Evolutionary conservation across 2,329 filamentous ascomycete genomes (phyloP).

Genomic region (Ascochyta fabae): DNA sequence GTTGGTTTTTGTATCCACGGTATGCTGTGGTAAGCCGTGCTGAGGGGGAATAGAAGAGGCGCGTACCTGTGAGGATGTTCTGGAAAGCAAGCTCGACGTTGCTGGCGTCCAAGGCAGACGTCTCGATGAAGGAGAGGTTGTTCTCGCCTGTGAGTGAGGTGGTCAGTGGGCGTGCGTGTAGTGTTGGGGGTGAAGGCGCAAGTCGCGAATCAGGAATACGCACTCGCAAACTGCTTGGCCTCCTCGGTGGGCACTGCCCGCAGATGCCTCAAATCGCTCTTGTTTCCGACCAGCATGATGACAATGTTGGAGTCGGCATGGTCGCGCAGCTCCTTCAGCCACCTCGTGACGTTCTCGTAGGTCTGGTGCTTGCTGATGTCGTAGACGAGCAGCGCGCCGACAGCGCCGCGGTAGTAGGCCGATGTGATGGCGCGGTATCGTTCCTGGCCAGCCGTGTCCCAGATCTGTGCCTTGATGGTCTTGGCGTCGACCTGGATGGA

Average conservation of each 20-base stretch:
- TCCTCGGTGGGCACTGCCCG: constrained; percentile 97
- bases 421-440: constrained; percentile 99
- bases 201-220: constrained; percentile 44
- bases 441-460: constrained; percentile 99
- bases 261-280: constrained; percentile 99
- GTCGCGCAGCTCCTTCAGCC: constrained; percentile 97
- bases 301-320: constrained; percentile 99
- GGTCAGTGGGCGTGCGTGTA: constrained; percentile 17
- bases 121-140: constrained; percentile 98
- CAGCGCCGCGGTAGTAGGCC: constrained; percentile 97
- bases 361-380: constrained; percentile 99
- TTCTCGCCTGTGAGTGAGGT: constrained; percentile 74
- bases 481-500: constrained; percentile 99
- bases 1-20: not conserved
- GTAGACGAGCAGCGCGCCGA: constrained; percentile 96
- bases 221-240: constrained; percentile 96
- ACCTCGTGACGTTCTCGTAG: constrained; percentile 98
- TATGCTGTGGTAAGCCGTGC: not conserved
- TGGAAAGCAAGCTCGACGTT: constrained; percentile 99
- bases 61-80: constrained; percentile 94
- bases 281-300: constrained; percentile 99
- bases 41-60: not conserved
- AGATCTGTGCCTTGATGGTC: constrained; percentile 99
- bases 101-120: constrained; percentile 96
- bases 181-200: not conserved